Conservation (phyloP, 139 green algal genomes). For the Chlorella ohadii region DNA sequence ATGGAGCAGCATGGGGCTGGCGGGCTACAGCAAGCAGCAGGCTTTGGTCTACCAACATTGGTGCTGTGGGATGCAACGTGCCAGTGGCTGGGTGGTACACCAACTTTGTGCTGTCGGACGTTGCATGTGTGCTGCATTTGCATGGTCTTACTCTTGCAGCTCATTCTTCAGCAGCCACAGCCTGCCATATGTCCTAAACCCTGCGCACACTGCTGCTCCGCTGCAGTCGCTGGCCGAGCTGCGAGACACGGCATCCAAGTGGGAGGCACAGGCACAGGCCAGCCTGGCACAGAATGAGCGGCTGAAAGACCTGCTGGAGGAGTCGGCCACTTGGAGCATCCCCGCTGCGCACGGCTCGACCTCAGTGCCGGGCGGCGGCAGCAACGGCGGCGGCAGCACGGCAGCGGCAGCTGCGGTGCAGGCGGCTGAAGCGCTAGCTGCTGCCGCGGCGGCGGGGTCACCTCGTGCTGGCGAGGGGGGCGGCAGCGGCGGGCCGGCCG, state of each 20-base stretch:
- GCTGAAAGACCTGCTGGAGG: constrained; percentile 79
- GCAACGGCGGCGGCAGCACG: background rate
- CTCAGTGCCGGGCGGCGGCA: background rate
- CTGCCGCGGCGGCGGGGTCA: background rate
- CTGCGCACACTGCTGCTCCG: too few species aligned
- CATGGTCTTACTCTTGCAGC: too few species aligned
- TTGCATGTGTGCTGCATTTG: too few species aligned
- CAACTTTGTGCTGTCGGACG: too few species aligned
- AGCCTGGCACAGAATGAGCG: constrained; percentile 54
- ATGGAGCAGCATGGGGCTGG: background rate
- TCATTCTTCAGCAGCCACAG: too few species aligned
- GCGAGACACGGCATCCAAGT: constrained; percentile 26
- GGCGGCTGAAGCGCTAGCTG: background rate
- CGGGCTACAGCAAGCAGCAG: too few species aligned
- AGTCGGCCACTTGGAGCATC: constrained; percentile 64
- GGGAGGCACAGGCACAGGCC: constrained; percentile 71
- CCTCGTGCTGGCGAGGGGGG: too few species aligned
- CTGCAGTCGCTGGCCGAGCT: background rate
- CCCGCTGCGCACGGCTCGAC: background rate
- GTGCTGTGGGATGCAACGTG: too few species aligned
- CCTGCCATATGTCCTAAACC: too few species aligned
- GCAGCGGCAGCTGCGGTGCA: background rate
- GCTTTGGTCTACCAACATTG: too few species aligned
- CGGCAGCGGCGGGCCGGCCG: background rate
- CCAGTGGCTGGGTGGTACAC: too few species aligned